Evolutionary conservation across 768 basidiomycete species (phyloP), one percentile per base, ranked within the genome.

Genomic region (Agrocybe pediades): DNA sequence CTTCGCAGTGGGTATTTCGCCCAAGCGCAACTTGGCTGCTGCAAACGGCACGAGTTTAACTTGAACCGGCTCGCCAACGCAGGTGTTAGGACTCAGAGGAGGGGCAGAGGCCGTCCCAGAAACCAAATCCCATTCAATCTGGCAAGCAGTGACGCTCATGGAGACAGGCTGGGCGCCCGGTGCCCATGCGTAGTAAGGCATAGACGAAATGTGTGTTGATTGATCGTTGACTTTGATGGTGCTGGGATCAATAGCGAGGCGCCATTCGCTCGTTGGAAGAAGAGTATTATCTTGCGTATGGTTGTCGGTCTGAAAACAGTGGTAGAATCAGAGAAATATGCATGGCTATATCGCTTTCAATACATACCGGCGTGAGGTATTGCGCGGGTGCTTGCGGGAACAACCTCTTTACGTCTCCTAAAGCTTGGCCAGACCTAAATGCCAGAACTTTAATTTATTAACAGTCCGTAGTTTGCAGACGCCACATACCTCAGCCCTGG

Each of bases 111-210:
- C 73, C 17, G 72, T 72, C 5, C 68, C 66, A 9, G 57, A 60
- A 0, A 48, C 55, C 24, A 74, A 55, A 6, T 64, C 68, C 74
- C 75, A 75, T 15, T 66, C 66, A 23, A 75, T 74, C 46, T 71
- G 66, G 46, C 75, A 77, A 0, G 68, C 75, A 3, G 56, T 66
- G 1, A 67, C 73, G 2, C 67, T 71, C 73, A 77, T 73, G 1
- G 69, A 72, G 21, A 77, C 62, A 9, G 75, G 75, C 23, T 68
- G 68, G 20, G 66, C 66, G 7, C 66, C 72, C 1, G 75, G 69
- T 5, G 72, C 74, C 75, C 74, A 76, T 1, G 67, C 71, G 43
- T 74, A 73, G 55, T 62, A 73, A 2, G 75, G 74, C n/a, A 75
- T 61, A 3, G 62, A 48, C 0, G 66, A 53, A 2, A 57, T 56